phyloP scores from a whole-genome alignment of 2,329 filamentous ascomycete species.

The Coccinonectria pachysandricola region DNA sequence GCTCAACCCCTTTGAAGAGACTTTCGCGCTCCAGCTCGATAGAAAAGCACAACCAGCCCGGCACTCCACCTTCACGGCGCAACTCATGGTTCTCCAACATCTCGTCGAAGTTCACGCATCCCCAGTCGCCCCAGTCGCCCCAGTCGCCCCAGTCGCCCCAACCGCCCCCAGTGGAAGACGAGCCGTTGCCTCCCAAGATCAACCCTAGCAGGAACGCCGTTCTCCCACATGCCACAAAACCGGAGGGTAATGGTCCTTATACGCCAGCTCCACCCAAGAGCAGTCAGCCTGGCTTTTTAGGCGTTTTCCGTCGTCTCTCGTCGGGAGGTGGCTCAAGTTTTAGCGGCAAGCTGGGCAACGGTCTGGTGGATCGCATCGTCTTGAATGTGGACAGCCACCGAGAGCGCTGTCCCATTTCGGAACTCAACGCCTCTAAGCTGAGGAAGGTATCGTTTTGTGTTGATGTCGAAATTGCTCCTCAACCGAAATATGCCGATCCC shows the following conservation, averaged over 20 bases:
- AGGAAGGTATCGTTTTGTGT: constrained; percentile 90
- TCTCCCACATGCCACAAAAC: constrained; percentile 44
- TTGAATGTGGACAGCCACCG: constrained; percentile 78
- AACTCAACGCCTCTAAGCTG: constrained; percentile 71
- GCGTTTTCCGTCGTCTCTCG: constrained; percentile 70
- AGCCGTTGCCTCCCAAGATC: constrained; percentile 38
- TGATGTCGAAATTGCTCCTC: constrained; percentile 90
- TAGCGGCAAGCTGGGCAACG: constrained; percentile 40
- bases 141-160: constrained; percentile 21
- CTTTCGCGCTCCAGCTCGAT: constrained; percentile 25
- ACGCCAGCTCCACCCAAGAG: constrained; percentile 64
- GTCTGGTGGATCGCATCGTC: constrained; percentile 67
- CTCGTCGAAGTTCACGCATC: constrained; percentile 89
- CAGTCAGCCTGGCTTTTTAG: constrained; percentile 62
- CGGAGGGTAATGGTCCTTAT: constrained; percentile 55
- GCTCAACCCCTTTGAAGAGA: constrained; percentile 14
- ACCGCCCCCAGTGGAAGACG: constrained; percentile 19
- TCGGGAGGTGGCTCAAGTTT: constrained; percentile 32
- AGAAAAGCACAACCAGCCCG: constrained; percentile 21
- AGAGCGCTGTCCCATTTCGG: constrained; percentile 67
- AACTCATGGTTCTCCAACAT: constrained; percentile 91
- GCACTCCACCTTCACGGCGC: constrained; percentile 40
- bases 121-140: constrained; percentile 36
- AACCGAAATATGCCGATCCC: constrained; percentile 64
- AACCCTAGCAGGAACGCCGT: constrained; percentile 47